phyloP scores from a whole-genome alignment of 2,329 filamentous ascomycete species.

The Sporothrix mexicana region DNA sequence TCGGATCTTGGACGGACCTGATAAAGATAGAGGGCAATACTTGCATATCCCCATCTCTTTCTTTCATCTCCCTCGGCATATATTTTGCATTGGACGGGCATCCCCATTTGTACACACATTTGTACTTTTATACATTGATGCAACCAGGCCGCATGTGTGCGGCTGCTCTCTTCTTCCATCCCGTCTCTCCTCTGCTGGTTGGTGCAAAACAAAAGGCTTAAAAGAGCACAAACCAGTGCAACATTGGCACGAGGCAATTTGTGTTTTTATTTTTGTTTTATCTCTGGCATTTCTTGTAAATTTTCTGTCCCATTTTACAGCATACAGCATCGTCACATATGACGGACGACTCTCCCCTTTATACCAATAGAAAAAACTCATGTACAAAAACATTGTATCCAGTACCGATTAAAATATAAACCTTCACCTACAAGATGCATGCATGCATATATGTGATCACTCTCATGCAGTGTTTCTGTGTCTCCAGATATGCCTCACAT shows the following conservation, averaged over 20 bases:
- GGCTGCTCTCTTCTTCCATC: background rate
- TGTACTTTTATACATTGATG: conserved; percentile 20
- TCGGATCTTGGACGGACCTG: background rate
- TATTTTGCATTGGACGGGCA: background rate
- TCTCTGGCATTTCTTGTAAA: background rate
- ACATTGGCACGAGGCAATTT: background rate
- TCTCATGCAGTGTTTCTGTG: conserved; percentile 8
- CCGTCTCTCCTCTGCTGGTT: background rate
- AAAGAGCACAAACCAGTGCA: background rate
- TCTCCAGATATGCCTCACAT: conserved; percentile 6
- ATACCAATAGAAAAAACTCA: conserved; percentile 19
- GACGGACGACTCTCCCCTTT: conserved; percentile 26
- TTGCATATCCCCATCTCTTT: background rate
- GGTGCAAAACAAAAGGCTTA: background rate
- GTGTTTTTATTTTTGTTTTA: background rate
- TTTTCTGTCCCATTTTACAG: background rate
- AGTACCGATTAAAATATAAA: background rate
- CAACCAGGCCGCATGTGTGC: conserved; percentile 6
- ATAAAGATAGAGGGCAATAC: background rate
- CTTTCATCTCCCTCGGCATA: background rate
- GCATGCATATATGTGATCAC: background rate
- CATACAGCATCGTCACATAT: background rate
- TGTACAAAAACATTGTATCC: conserved; percentile 9
- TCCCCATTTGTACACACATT: conserved; percentile 1
- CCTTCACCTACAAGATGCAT: background rate